Evolutionary conservation across 768 basidiomycete genomes (phyloP), one percentile per base, ranked within the genome.

Genomic region (Mycena polygramma): DNA sequence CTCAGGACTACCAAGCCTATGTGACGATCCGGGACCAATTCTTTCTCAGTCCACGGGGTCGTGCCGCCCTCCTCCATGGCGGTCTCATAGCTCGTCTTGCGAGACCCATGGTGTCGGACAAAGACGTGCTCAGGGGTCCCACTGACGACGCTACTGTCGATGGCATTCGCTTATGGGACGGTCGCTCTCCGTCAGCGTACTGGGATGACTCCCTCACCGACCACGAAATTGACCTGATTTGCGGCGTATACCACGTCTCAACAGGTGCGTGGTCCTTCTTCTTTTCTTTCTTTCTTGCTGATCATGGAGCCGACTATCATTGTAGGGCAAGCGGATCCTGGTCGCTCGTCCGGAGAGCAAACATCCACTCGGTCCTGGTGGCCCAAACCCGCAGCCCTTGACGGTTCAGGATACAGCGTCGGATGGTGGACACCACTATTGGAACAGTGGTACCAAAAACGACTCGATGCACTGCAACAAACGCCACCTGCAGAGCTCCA

Each of bases 131-230:
- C 43, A 22, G 24, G 19, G 17, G 43, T 26, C 46, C 22, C 39
- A 2, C 2, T 26, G 20, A 36, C 3, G 63, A 65, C 15, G 37
- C 39, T 8, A 35, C 36, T 35, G 17, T 22, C 26, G 46, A 5
- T 15, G 63, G 63, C 2, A 14, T 46, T 30, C 57, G 53, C 45
- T 49, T 65, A 45, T 65, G 63, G 63, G 63, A 65, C 14, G 45
- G 54, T 13, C 17, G 24, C 11, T 65, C 63, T 26, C 43, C 13
- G 5, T 5, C 14, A 7, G 53, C 53, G 8, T 65, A 65, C 22
- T 65, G 63, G 63, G 13, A 46, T 30, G 30, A 65, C 35, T 5
- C 14, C 14, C 22, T 65, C 7, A 35, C 63, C 2, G 41, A 36
- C 2, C 35, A 22, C 22, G 63, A 63, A 35, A 43, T 63, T 7